phyloP scores from a whole-genome alignment of 305 asterid genomes.

The Coffea humblotiana region DNA sequence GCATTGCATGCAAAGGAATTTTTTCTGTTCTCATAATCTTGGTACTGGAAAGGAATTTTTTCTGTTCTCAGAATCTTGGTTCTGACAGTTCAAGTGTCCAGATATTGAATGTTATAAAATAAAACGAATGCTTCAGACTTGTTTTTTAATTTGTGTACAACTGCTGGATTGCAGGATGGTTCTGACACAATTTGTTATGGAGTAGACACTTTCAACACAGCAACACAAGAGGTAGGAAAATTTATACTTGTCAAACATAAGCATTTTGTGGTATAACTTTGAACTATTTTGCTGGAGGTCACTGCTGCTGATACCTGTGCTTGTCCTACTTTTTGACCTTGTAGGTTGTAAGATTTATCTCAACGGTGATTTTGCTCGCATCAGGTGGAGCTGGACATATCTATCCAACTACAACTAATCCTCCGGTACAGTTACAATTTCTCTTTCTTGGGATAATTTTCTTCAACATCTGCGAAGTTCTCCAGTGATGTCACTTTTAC shows the following conservation, averaged over 20 bases:
- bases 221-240: slow-evolving; percentile 67
- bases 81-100: background rate
- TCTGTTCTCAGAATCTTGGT: background rate
- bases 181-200: slow-evolving; percentile 80
- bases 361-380: slow-evolving; percentile 92
- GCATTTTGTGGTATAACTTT: background rate
- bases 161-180: slow-evolving; percentile 64
- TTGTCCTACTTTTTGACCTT: slow-evolving; percentile 16
- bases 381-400: slow-evolving; percentile 99
- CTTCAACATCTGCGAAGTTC: background rate
- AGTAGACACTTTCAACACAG: slow-evolving; percentile 80
- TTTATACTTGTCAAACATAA: slow-evolving; percentile 13
- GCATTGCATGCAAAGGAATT: background rate
- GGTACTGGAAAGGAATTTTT: background rate
- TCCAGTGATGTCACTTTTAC: background rate
- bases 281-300: slow-evolving; percentile 8
- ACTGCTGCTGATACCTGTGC: background rate
- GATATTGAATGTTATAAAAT: background rate
- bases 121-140: background rate
- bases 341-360: slow-evolving; percentile 89
- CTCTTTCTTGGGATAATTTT: slow-evolving; percentile 8
- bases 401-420: slow-evolving; percentile 93
- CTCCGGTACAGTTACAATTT: slow-evolving; percentile 54
- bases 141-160: slow-evolving; percentile 23
- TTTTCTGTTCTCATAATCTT: background rate